phyloP scores from a whole-genome alignment of 352 stramenopile genomes.

The Phytophthora lateralis region DNA sequence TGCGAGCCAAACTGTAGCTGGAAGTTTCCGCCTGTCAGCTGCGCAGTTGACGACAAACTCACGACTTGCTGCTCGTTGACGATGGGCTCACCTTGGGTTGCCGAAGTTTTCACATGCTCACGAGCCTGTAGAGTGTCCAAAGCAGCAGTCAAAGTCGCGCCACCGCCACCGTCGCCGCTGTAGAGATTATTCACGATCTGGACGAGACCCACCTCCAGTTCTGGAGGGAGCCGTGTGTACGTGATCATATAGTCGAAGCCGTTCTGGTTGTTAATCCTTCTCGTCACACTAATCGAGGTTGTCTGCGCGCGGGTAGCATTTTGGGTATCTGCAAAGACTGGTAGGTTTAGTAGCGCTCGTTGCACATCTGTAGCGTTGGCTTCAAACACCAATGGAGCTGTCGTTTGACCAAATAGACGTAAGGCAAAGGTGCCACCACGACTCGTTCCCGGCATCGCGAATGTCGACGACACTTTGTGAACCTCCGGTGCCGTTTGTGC shows the following conservation, averaged over 20 bases:
- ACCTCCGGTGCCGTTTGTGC: slow-evolving; percentile 76
- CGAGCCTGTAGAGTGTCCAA: slow-evolving; percentile 41
- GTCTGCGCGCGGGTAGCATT: slow-evolving; percentile 16
- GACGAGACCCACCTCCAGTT: slow-evolving; percentile 41
- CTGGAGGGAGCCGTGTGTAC: slow-evolving; percentile 49
- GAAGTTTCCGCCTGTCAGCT: slow-evolving; percentile 59
- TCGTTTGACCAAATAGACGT: slow-evolving; percentile 62
- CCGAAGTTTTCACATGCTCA: slow-evolving; percentile 80
- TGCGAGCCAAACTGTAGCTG: slow-evolving; percentile 73
- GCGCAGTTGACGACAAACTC: slow-evolving; percentile 44
- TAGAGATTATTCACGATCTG: slow-evolving; percentile 72
- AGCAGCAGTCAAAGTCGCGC: slow-evolving; percentile 34
- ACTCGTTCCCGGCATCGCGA: slow-evolving; percentile 51
- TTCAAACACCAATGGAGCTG: slow-evolving; percentile 79
- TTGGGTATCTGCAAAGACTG: slow-evolving; percentile 30
- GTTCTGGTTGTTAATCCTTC: slow-evolving; percentile 51
- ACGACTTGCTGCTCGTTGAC: slow-evolving; percentile 79
- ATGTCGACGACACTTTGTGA: slow-evolving; percentile 84
- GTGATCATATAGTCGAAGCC: slow-evolving; percentile 83
- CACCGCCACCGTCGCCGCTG: slow-evolving; percentile 48
- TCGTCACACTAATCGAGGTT: slow-evolving; percentile 56
- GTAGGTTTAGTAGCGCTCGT: slow-evolving; percentile 66
- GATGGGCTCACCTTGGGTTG: slow-evolving; percentile 52
- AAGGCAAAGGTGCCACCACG: slow-evolving; percentile 89
- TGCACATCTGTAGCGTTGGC: slow-evolving; percentile 72